Evolutionary conservation across 129 eudicot species (phyloP).

Genomic region (Centrapalus pauciflorus): DNA sequence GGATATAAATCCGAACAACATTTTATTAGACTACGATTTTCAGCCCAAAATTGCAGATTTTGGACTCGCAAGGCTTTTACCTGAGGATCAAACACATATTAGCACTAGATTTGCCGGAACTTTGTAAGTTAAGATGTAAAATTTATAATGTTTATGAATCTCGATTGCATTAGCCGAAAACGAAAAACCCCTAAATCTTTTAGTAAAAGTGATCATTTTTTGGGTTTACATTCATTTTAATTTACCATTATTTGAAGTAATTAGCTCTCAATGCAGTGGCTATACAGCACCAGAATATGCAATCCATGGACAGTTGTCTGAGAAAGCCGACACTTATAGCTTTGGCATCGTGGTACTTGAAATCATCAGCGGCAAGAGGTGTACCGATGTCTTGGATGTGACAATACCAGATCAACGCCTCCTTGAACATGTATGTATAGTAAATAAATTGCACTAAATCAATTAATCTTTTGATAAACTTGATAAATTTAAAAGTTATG

Average conservation of each 20-base stretch:
- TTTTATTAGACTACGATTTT: no score
- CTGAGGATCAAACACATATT: slow-evolving; percentile 46
- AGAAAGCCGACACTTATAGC: slow-evolving; percentile 56
- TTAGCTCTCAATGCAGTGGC: slow-evolving; percentile 30
- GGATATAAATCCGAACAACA: no score
- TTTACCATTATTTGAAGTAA: not conserved
- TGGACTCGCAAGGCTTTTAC: slow-evolving; percentile 51
- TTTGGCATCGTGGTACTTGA: slow-evolving; percentile 54
- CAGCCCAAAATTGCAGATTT: no score
- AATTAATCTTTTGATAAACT: not conserved
- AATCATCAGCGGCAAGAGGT: slow-evolving; percentile 44
- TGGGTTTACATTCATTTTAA: not conserved
- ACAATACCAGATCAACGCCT: slow-evolving; percentile 32
- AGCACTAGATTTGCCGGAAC: slow-evolving; percentile 59
- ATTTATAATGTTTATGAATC: no score
- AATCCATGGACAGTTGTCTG: slow-evolving; percentile 50
- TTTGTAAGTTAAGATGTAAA: slow-evolving; percentile 31
- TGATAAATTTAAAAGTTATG: not conserved
- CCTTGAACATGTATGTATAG: slow-evolving; percentile 35
- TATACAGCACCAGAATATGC: no score
- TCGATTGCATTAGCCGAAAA: not conserved
- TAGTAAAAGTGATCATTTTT: no score
- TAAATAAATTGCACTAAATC: not conserved
- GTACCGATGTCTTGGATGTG: slow-evolving; percentile 21
- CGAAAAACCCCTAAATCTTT: no score